Base-by-base conservation (phyloP, 2,329 filamentous ascomycete species). In the Tolypocladium inflatum region DNA sequence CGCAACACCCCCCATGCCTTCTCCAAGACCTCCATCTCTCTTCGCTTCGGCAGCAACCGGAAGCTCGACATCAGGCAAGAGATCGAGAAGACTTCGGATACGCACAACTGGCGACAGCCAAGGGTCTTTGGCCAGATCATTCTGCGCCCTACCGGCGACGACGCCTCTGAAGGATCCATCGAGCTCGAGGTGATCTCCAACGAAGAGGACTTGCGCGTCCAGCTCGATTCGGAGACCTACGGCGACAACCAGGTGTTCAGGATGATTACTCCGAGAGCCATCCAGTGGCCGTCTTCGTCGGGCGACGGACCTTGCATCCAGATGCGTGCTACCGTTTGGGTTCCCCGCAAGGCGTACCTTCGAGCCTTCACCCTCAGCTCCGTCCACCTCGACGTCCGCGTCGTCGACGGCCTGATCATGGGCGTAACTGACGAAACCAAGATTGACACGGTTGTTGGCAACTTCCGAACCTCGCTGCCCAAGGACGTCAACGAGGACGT, bases 161-260 rank as follows among this genome's bases (percentile, higher is more conserved):
- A 64, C 30, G 70, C 67, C 3, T 71, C 71, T 0, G 58, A 63
- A 2, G 73, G 77, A 3, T 68, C 65, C 2, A 63, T 82, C 41
- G 72, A 77, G 1, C 54, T 83, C 7, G 73, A 82, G 60, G 66
- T 75, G 37, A 67, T 75, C 33, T 73, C 74, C 57, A 83, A 80
- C 62, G 71, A 80, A 62, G 67, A 74, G 6, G 62, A 66, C 13
- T 62, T 83, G 55, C 55, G 62, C 3, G 62, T 76, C n/a, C 59
- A 65, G 6, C 55, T 74, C 15, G 58, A 68, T 3, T 71, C 71
- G 42, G 65, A 77, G 55, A 62, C 70, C 43, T 64, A 77, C 57
- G 63, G 68, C 17, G 62, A 67, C 0, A 41, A 60, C 0, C 79
- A 82, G 61, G 37, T 43, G 3, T 67, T 82, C 57, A 61, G 66